These are phyloP conservation scores for Corchorus olitorius DNA, from an alignment of 345 rosid species.

Conservation along the genomic window DNA sequence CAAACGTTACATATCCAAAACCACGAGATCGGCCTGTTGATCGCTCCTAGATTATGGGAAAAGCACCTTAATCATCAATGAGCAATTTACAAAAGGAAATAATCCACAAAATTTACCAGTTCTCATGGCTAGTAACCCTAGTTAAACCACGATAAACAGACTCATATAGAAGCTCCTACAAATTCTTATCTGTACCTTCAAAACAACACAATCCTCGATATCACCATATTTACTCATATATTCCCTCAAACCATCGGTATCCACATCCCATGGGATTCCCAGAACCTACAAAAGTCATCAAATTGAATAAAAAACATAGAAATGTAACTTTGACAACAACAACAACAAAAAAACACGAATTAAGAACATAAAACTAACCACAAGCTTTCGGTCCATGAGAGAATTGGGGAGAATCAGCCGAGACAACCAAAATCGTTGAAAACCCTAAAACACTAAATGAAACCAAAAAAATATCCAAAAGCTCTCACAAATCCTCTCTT, in stretches of 20 bases:
- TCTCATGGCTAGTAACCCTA: not conserved
- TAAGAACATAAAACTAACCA: slow-evolving; percentile 45
- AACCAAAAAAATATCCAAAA: not conserved
- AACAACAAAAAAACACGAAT: not conserved
- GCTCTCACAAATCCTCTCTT: slow-evolving; percentile 40
- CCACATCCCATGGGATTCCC: slow-evolving; percentile 98
- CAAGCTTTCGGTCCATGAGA: slow-evolving; percentile 79
- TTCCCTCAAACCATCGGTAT: slow-evolving; percentile 84
- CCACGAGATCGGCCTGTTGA: slow-evolving; percentile 97
- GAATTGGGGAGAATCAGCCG: slow-evolving; percentile 4
- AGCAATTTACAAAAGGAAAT: not conserved
- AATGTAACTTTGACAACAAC: not conserved
- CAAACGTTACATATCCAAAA: slow-evolving; percentile 93
- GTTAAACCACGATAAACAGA: not conserved
- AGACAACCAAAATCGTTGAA: slow-evolving; percentile 22
- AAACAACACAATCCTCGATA: slow-evolving; percentile 94
- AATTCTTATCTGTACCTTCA: slow-evolving; percentile 48
- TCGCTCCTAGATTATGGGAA: slow-evolving; percentile 57
- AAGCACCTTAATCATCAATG: not conserved
- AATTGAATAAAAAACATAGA: not conserved
- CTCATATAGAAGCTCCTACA: not conserved
- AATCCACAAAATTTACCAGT: not conserved
- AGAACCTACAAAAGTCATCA: slow-evolving; percentile 50
- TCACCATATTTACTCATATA: slow-evolving; percentile 95
- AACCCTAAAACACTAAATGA: slow-evolving; percentile 53